Percentiles rank a stretch among this genome's conserved stretches.
Evolutionary conservation across 805 yeast species (phyloP).

Genomic region (Saturnispora bothae): DNA sequence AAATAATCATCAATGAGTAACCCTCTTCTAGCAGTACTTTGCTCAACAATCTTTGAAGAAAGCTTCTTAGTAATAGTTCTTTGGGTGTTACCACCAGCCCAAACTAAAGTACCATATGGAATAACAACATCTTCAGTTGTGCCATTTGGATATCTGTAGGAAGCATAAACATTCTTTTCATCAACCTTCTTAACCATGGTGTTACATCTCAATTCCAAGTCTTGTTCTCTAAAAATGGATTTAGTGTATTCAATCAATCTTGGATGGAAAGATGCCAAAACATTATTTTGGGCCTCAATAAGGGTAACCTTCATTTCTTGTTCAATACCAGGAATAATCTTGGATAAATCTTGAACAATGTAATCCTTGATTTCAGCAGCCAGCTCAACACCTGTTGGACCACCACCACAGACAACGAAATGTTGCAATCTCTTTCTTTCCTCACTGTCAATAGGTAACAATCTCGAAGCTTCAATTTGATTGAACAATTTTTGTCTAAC

Average conservation of each 20-base stretch:
- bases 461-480: conserved; percentile 78
- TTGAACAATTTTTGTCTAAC: conserved; percentile 78
- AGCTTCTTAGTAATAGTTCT: conserved; percentile 63
- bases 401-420: conserved; percentile 94
- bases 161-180: conserved; percentile 58
- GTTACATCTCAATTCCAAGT: conserved; percentile 67
- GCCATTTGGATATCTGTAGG: conserved; percentile 58
- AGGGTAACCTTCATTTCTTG: conserved; percentile 74
- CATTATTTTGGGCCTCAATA: conserved; percentile 87
- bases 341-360: conserved; percentile 78
- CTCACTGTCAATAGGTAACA: conserved; percentile 57
- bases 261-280: conserved; percentile 63
- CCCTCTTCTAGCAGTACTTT: conserved; percentile 84
- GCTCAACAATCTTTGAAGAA: conserved; percentile 59
- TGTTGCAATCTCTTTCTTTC: conserved; percentile 79
- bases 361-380: conserved; percentile 96
- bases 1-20: conserved; percentile 73
- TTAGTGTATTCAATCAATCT: conserved; percentile 70
- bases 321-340: conserved; percentile 82
- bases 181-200: conserved; percentile 86
- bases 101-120: conserved; percentile 87
- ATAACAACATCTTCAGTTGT: conserved; percentile 43
- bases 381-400: conserved; percentile 97
- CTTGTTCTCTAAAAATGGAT: conserved; percentile 53
- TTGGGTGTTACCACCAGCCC: conserved; percentile 97